phyloP scores from a whole-genome alignment of 2,329 filamentous ascomycete genomes.

The Zalaria obscura region DNA sequence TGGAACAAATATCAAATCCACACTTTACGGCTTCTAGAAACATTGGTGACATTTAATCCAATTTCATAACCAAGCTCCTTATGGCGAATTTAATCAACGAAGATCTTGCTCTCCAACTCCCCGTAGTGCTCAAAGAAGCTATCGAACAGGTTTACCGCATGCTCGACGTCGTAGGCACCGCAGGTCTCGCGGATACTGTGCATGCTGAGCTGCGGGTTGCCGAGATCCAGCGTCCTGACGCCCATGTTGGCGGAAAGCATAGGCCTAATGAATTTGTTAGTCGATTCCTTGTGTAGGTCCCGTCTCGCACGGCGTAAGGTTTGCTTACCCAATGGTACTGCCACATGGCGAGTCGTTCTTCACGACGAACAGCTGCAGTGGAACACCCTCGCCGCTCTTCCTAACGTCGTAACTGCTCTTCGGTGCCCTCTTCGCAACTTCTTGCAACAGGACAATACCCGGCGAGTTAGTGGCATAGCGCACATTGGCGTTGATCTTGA shows the following conservation, averaged over 20 bases:
- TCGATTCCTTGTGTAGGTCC: too few species aligned
- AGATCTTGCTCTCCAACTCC: conserved; percentile 44
- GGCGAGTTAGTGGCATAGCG: conserved; percentile 94
- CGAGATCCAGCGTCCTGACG: conserved; percentile 77
- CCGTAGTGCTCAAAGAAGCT: conserved; percentile 78
- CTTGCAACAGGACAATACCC: conserved; percentile 82
- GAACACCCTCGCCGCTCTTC: conserved; percentile 51
- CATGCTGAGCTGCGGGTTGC: conserved; percentile 92
- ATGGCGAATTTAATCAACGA: conserved; percentile 5
- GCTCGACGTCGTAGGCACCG: conserved; percentile 73
- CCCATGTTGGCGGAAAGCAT: conserved; percentile 83
- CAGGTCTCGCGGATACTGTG: conserved; percentile 92
- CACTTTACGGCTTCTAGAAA: too few species aligned
- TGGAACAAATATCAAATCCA: too few species aligned
- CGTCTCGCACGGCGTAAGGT: too few species aligned
- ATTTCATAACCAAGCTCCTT: too few species aligned
- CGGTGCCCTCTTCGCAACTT: conserved; percentile 55
- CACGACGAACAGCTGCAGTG: conserved; percentile 89
- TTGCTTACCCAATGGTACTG: conserved; percentile 63
- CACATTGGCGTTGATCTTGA: conserved; percentile 97
- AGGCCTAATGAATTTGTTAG: conserved; percentile 28
- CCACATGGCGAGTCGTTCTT: conserved; percentile 91
- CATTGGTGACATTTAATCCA: too few species aligned
- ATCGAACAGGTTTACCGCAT: conserved; percentile 74
- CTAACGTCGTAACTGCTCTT: conserved; percentile 24